Base-by-base conservation (phyloP, 2,329 filamentous ascomycete genomes). In the Fusarium aywerte region DNA sequence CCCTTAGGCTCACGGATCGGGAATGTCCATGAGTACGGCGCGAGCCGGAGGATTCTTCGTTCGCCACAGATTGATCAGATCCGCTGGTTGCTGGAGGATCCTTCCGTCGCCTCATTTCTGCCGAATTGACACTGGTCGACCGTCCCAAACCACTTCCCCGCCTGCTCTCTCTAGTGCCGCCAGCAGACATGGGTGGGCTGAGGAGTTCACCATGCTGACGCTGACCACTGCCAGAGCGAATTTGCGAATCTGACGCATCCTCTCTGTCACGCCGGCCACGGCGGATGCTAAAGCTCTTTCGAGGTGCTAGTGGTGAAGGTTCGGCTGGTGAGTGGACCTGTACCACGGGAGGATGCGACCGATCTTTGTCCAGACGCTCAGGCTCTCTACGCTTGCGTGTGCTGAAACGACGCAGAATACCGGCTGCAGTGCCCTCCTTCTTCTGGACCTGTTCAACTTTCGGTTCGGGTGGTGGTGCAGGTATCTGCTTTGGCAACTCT, bases 121-220 rank as follows among this genome's bases (percentile, higher is more conserved):
- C 92, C 3, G 92, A 96, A 74, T 94, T 97, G 54, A 97, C 94
- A 75, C 94, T 97, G 10, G 95, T 93, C 8, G 93, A 97, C 65
- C 95, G 87, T 33, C 92, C 92, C 18, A 97, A 82, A 11, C 89
- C 89, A 44, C 70, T 75, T 69, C 91, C 91, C 45, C 87, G 89
- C 52, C 85, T 85, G 42, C 87, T 85, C 20, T 88, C 83, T 47
- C 81, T 80, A 53, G 77, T 73, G 27, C 80, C 86, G 36, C 88
- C 89, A 20, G 85, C 84, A 8, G 89, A 87, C 66, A 85, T 79
- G 2, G 92, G 91, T 1, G 93, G 91, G 60, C 90, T 90, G 13
- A 97, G 85, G 15, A 96, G 84, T 61, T 95, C 92, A 61, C 90
- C 88, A 68, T 94, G 90, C 60, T 93, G 91, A 32, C 89, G 87